Evolutionary conservation across 257 asterid species (phyloP), one percentile per base, ranked within the genome.

Genomic region (Asclepias syriaca): DNA sequence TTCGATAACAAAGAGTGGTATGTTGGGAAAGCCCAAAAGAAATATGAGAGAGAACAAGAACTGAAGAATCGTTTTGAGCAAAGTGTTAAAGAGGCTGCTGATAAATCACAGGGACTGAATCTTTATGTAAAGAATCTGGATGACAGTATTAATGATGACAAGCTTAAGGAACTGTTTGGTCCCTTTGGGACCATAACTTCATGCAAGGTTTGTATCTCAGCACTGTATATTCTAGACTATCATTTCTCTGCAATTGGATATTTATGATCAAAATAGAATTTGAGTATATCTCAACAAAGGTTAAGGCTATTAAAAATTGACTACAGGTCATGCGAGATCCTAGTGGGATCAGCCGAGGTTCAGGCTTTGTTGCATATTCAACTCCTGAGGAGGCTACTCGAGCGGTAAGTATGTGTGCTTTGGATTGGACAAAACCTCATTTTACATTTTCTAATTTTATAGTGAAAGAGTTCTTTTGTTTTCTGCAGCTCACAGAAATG

Each of bases 21-120:
- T 78, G 98, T 91, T 67, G 96, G 96, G 56, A 89, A 91, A 82
- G 98, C 98, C 74, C 98, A 93, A 68, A 93, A 93, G 85, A 93
- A 93, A 81, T 84, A 90, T 29, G 97, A 90, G 76, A 87, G 98
- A 80, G 98, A 90, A 83, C 77, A 27, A 14, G 89, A 90, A 76
- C 64, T 93, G 74, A 93, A 89, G 75, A 29, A 66, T 68, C 91
- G 88, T 10, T 88, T 86, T 80, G 98, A 93, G 81, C 97, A 89
- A 81, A 88, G 78, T 81, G 79, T 86, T 13, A 87, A 81, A 76
- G 98, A 89, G 74, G 92, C 94, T 21, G 94, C 85, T 65, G 98
- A 90, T 77, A 88, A 87, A 70, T 87, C 96, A 13, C 96, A 87
- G 66, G 93, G 96, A 48, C 78, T 85, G 53, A 93, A 91, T 78